Evolutionary conservation across 768 basidiomycete species (phyloP).

Genomic region (Lentinula sp.): DNA sequence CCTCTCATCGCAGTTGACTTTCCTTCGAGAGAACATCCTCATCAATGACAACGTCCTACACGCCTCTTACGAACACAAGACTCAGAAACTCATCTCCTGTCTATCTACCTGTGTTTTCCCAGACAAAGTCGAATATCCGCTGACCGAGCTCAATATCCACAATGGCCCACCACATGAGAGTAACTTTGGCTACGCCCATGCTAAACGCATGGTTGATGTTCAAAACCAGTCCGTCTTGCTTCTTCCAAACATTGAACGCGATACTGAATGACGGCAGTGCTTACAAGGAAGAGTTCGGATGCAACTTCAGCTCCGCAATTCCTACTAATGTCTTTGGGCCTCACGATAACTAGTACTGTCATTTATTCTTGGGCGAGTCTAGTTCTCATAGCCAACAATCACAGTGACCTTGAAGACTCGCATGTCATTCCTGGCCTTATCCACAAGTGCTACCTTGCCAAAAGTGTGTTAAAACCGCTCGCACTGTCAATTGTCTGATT

Average conservation of each 20-base stretch:
- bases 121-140: constrained; percentile 88
- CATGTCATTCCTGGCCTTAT: constrained; percentile 95
- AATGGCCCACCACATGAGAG: constrained; percentile 87
- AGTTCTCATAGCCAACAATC: constrained; percentile 7
- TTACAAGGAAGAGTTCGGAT: constrained; percentile 92
- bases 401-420: constrained; percentile 78
- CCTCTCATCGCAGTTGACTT: constrained; percentile 54
- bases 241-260: background rate
- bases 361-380: background rate
- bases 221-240: constrained; percentile 72
- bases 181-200: constrained; percentile 96
- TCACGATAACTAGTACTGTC: constrained; percentile 80
- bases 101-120: constrained; percentile 98
- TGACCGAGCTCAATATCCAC: constrained; percentile 92
- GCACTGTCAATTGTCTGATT: background rate
- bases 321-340: constrained; percentile 98
- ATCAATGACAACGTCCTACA: constrained; percentile 95
- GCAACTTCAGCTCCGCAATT: constrained; percentile 94
- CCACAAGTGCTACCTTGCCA: constrained; percentile 89
- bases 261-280: constrained; percentile 46
- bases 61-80: constrained; percentile 56
- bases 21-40: constrained; percentile 89
- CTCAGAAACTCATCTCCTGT: constrained; percentile 85
- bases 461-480: constrained; percentile 43
- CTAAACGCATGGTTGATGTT: constrained; percentile 92